Base-by-base conservation (phyloP, 2,329 filamentous ascomycete species). In the Trichoderma arundinaceum region DNA sequence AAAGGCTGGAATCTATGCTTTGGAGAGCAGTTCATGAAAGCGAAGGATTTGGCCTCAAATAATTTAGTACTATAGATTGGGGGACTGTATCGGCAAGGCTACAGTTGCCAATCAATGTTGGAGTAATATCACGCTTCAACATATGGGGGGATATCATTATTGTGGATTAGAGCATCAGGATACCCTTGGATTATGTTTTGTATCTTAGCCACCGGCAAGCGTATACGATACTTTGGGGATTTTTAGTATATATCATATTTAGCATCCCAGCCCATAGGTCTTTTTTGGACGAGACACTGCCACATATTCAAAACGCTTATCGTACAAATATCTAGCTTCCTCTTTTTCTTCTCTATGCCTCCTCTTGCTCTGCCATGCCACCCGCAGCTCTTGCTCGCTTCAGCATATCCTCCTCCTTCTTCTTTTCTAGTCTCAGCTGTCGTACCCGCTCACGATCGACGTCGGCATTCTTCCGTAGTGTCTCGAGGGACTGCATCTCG, bases 11-110 rank as follows among this genome's bases (percentile, higher is more conserved):
- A 75, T 79, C 77, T 59, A 88, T 88, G 80, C 80, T 97, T 38
- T 96, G 93, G 92, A 86, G 87, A 68, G 94, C 94, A 4, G 92
- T 97, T n/a, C 82, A 87, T 69, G 92, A 94, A 77, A 96, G 93
- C 73, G 92, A 96, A 76, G 94, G 94, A 2, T 97, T 97, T 83
- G 93, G 93, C 38, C 82, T 97, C 76, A 95, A 94, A 76, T 94
- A 75, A 82, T 17, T 15, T 32, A 48, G 13, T 12, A 46, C 19
- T 38, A 17, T 38, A 7, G n/a, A 2, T 6, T 10, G 8, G n/a
- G 19, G 22, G 35, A 38, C 7, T 10, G 28, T n/a, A 33, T 17
- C 13, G 6, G 1, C n/a, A 43, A 17, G 10, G 10, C 4, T 48
- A 2, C 43, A 48, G 43, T 59, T 6, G 10, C 46, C 48, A 43